These are phyloP conservation scores for Salix viminalis DNA, from an alignment of 345 rosid genomes.

Conservation along the genomic window DNA sequence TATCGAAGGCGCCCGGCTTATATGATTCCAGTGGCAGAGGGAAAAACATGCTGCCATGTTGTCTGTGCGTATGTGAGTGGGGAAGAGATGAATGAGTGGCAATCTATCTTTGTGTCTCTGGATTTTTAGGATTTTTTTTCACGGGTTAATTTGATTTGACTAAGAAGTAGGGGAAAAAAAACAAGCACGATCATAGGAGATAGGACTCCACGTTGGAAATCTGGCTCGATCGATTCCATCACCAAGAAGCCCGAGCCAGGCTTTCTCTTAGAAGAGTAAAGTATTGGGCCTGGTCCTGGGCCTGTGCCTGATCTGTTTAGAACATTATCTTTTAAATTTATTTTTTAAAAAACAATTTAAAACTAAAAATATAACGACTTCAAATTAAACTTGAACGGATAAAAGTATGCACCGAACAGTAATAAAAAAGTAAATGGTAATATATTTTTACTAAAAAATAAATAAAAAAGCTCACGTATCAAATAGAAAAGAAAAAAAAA, in stretches of 20 bases:
- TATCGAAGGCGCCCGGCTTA: not conserved
- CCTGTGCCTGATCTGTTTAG: too few relatives aligned
- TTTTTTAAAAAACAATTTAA: too few relatives aligned
- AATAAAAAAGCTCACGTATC: too few relatives aligned
- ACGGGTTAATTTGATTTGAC: not conserved
- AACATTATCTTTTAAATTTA: too few relatives aligned
- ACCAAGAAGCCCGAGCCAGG: not conserved
- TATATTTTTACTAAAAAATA: too few relatives aligned
- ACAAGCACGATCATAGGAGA: not conserved
- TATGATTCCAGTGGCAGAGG: not conserved
- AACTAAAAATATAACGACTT: too few relatives aligned
- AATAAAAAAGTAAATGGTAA: too few relatives aligned
- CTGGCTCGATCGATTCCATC: not conserved
- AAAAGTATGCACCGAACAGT: too few relatives aligned
- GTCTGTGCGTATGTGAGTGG: not conserved
- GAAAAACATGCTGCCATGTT: slow-evolving; percentile 1
- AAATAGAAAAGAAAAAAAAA: too few relatives aligned
- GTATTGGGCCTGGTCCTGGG: not conserved
- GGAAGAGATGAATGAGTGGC: not conserved
- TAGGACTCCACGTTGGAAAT: not conserved
- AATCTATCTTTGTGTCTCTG: not conserved
- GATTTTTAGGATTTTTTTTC: not conserved
- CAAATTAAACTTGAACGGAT: too few relatives aligned
- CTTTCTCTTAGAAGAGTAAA: not conserved
- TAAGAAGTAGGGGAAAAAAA: not conserved